Base-by-base conservation (phyloP, 2,329 filamentous ascomycete species). In the Magnaporthales sp. region DNA sequence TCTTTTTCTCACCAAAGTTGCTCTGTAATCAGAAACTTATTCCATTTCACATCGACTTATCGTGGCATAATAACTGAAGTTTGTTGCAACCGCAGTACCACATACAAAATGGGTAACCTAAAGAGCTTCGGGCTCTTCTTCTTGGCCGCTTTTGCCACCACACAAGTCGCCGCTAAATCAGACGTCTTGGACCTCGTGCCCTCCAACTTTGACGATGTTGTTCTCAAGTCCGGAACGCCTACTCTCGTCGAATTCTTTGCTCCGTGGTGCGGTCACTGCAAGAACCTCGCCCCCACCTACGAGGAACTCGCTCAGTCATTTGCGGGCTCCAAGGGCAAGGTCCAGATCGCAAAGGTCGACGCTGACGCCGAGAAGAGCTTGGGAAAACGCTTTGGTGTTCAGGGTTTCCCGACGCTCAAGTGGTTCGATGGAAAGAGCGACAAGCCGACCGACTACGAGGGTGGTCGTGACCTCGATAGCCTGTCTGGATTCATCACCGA, bases 231-330 rank as follows among this genome's bases (percentile, higher is more conserved):
- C 62, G 93, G 93, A 79, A 98, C 96, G 83, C 94, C 95, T 60
- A 93, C 95, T 0, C 89, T 99, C 29, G 93, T 98, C 73, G 93
- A 98, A 79, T 99, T 99, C 86, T 98, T 96, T 76, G 95, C 95
- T 38, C 93, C 94, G 27, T 99, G 95, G 95, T 99, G 95, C 76
- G 96, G 95, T 32, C 95, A 99, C 85, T 99, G 95, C 92, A 98
- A 98, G 86, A 96, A 83, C 75, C 90, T 99, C 38, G 95, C 95
- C 19, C 96, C 95, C 64, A 83, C 96, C 68, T 99, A 96, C 79
- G 95, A 99, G 78, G 91, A 99, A 76, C 88, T 99, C 60, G 95
- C 88, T 62, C 78, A 83, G 64, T 81, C 83, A 58, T 96, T 93
- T 78, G 88, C 90, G 70, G 88, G 86, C 74, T 88, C 88, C 70